Evolutionary conservation across 2,329 filamentous ascomycete species (phyloP).

Genomic region (Xylaria digitata): DNA sequence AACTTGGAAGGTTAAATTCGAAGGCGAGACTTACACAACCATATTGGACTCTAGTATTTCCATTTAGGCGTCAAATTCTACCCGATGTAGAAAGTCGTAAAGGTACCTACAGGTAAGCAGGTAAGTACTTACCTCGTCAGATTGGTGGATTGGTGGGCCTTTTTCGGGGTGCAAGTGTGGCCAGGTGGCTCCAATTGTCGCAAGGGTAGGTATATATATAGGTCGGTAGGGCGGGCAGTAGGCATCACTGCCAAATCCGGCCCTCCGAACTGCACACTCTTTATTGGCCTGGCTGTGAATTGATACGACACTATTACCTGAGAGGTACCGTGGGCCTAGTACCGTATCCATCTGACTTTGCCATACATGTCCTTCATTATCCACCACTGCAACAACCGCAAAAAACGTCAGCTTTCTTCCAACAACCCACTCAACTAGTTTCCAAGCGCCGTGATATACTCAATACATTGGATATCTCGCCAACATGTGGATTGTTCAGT

Average conservation of each 20-base stretch:
- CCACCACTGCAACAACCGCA: conserved; percentile 36
- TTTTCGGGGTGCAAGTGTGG: background rate
- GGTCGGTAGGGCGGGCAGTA: too few species aligned
- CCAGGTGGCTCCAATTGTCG: conserved; percentile 28
- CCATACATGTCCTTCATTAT: conserved; percentile 34
- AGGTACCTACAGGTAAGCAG: too few species aligned
- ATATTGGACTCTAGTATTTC: too few species aligned
- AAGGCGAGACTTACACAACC: too few species aligned
- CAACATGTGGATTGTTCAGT: conserved; percentile 93
- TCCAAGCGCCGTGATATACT: conserved; percentile 25
- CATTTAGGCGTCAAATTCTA: too few species aligned
- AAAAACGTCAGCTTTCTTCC: conserved; percentile 34
- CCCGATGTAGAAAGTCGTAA: too few species aligned
- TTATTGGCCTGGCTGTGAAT: conserved; percentile 21
- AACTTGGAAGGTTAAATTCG: too few species aligned
- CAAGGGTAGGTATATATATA: background rate
- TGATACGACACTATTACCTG: background rate
- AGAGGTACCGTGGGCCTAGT: background rate
- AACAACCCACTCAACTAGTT: conserved; percentile 24
- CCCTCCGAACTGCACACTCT: conserved; percentile 16
- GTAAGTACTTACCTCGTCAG: too few species aligned
- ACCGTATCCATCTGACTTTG: background rate
- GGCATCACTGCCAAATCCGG: conserved; percentile 33
- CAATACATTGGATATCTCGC: conserved; percentile 32
- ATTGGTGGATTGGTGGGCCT: conserved; percentile 7